phyloP scores from a whole-genome alignment of 1,139 yeast genomes.

The Nakaseomyces delphensis region DNA sequence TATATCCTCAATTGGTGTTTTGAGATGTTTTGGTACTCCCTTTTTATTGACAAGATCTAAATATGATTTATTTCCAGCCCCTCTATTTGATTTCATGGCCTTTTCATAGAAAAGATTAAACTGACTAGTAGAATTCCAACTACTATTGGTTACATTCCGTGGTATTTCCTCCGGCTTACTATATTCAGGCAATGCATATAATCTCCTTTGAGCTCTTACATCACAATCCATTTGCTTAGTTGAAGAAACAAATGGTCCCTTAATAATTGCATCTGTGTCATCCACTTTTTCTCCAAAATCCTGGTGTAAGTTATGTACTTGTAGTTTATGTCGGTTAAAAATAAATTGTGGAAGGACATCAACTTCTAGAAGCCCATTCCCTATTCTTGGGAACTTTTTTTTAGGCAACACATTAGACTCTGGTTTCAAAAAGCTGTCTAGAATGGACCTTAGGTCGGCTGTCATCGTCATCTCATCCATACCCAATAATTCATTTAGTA shows the following conservation, averaged over 20 bases:
- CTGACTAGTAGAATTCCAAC: conserved; percentile 39
- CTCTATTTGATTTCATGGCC: conserved; percentile 14
- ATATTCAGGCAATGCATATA: conserved; percentile 34
- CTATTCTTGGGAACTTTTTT: conserved; percentile 41
- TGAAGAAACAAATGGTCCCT: conserved; percentile 40
- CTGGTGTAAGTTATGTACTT: conserved; percentile 43
- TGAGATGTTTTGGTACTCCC: conserved; percentile 8
- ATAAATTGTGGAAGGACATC: conserved; percentile 57
- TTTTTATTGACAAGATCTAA: not conserved
- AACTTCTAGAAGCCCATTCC: conserved; percentile 56
- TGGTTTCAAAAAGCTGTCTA: conserved; percentile 16
- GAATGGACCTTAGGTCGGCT: conserved; percentile 24
- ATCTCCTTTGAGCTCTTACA: conserved; percentile 45
- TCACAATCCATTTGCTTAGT: conserved; percentile 57
- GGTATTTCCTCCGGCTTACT: conserved; percentile 16
- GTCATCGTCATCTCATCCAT: conserved; percentile 24
- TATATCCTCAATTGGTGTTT: conserved; percentile 21
- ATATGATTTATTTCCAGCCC: not conserved
- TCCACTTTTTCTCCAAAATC: conserved; percentile 37
- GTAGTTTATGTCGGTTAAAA: conserved; percentile 42
- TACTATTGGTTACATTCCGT: conserved; percentile 10
- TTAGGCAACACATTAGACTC: conserved; percentile 15
- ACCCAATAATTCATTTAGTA: conserved; percentile 27
- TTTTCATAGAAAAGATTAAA: conserved; percentile 31
- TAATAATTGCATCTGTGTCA: conserved; percentile 7